Percentiles rank a stretch among this genome's conserved stretches.
Evolutionary conservation across 2,329 filamentous ascomycete genomes (phyloP).

Genomic region (Dactylellina drechsleri): DNA sequence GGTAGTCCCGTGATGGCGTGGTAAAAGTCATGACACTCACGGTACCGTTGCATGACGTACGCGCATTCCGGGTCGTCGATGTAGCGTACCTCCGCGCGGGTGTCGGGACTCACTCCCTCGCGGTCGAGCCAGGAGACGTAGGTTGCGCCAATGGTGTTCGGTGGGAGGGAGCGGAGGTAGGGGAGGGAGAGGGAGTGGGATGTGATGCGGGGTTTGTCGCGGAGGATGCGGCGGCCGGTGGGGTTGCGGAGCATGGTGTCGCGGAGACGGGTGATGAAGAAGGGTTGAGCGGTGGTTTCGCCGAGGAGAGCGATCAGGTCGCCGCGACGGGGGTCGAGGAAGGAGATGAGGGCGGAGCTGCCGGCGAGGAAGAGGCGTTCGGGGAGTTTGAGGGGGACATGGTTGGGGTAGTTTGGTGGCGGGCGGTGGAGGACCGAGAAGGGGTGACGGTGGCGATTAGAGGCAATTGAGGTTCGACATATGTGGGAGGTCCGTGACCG

Average conservation of each 20-base stretch:
- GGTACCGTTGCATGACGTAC: conserved; percentile 98
- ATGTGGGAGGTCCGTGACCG: conserved; percentile 6
- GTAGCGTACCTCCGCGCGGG: conserved; percentile 81
- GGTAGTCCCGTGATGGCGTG: conserved; percentile 92
- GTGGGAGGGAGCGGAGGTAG: conserved; percentile 76
- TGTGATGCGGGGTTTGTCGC: conserved; percentile 86
- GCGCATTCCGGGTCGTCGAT: conserved; percentile 95
- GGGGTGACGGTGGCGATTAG: conserved; percentile 60
- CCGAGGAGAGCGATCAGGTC: conserved; percentile 95
- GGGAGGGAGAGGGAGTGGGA: conserved; percentile 74
- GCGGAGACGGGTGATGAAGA: conserved; percentile 91
- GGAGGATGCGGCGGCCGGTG: conserved; percentile 89
- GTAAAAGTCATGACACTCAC: conserved; percentile 97
- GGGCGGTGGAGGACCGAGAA: conserved; percentile 90
- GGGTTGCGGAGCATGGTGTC: conserved; percentile 86
- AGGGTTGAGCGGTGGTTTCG: conserved; percentile 92
- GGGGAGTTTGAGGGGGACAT: conserved; percentile 83
- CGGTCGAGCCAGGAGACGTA: conserved; percentile 93
- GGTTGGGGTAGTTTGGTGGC: conserved; percentile 85
- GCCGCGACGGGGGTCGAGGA: conserved; percentile 80
- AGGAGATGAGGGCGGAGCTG: conserved; percentile 71
- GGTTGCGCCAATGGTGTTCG: conserved; percentile 78
- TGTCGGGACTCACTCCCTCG: conserved; percentile 92
- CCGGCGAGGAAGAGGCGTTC: conserved; percentile 79
- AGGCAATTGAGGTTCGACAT: background rate